phyloP scores from a whole-genome alignment of 176 grass and related monocot genomes.

The Aechmea fasciata region DNA sequence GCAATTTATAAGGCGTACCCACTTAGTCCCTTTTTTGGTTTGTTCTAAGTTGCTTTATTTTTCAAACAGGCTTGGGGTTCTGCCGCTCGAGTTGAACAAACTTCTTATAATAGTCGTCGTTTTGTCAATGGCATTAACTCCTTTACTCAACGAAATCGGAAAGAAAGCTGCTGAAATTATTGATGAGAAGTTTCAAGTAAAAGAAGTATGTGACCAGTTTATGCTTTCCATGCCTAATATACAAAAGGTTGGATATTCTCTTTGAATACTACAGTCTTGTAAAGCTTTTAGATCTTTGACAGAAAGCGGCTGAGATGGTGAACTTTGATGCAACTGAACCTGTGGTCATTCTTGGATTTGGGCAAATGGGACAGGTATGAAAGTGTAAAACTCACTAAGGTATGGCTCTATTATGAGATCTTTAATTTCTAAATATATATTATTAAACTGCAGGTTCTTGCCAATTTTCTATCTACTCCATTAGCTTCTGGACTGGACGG shows the following conservation, averaged over 20 bases:
- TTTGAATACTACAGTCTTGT: neutral
- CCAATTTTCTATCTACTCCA: conserved; percentile 81
- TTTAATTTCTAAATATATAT: conserved; percentile 6
- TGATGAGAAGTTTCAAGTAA: conserved; percentile 62
- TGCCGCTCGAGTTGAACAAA: conserved; percentile 95
- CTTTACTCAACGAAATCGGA: conserved; percentile 86
- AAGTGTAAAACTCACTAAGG: neutral
- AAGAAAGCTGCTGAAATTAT: conserved; percentile 56
- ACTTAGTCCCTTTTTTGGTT: conserved; percentile 8
- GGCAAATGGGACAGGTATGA: conserved; percentile 79
- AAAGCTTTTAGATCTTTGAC: conserved; percentile 27
- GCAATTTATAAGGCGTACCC: neutral
- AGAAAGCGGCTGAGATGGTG: conserved; percentile 56
- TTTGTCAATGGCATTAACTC: conserved; percentile 93
- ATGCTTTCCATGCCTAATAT: neutral
- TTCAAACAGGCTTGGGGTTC: conserved; percentile 71
- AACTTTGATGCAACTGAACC: conserved; percentile 84
- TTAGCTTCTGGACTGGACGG: conserved; percentile 59
- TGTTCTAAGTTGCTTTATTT: conserved; percentile 3
- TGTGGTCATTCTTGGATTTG: conserved; percentile 91
- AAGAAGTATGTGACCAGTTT: conserved; percentile 43
- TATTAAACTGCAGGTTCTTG: conserved; percentile 61
- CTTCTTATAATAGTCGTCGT: conserved; percentile 96
- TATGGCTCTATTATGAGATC: too few relatives aligned
- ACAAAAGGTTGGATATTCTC: neutral